Base-by-base conservation (phyloP, 1,284 basidiomycete species). In the Ustilago trichophora region DNA sequence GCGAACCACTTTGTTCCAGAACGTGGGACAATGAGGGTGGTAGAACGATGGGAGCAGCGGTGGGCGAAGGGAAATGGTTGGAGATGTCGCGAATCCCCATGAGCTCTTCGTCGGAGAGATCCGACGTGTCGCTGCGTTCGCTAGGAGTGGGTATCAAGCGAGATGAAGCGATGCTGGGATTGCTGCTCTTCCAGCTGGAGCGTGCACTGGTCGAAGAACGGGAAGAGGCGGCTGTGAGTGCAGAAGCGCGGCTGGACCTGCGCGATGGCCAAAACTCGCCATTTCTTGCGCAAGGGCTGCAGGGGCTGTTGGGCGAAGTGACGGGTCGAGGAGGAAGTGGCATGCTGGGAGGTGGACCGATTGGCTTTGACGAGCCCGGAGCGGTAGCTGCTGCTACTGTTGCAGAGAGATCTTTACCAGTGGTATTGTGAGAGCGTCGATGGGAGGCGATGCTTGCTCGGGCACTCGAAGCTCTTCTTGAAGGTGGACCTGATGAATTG, bases 311-410 rank as follows among this genome's bases (percentile, higher is more conserved):
- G 3, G 48, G 27, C 18, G 50, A 44, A 6, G 54, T 40, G 3
- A 36, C 21, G 1, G 65, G 66, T 32, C 24, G 50, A 8, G 66
- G 66, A 1, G 66, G 66, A 3, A 69, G 50, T 2, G 66, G 66
- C 15, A 63, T 27, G 26, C 35, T 47, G 1, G 66, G 66, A 6
- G 66, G 66, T 29, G 66, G 66, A 10, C 59, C 45, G 6, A 44
- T 29, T 5, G 66, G 51, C 22, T 40, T 58, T 38, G 50, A 44
- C 2, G 29, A 25, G 12, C 34, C 11, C 4, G 21, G 21, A 19
- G 21, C 37, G 26, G 40, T 19, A 12, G 44, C 3, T 6, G 25
- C 31, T 36, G 33, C 6, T 6, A 13, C 4, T n/a, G n/a, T n/a
- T n/a, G n/a, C n/a, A 15, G n/a, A 10, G 11, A 11, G 11, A 16